A percentile compares a stretch with the other conserved stretches of the same genome.
Evolutionary conservation across 2,329 filamentous ascomycete species (phyloP).

Genomic region (Hypoxylon sp.): DNA sequence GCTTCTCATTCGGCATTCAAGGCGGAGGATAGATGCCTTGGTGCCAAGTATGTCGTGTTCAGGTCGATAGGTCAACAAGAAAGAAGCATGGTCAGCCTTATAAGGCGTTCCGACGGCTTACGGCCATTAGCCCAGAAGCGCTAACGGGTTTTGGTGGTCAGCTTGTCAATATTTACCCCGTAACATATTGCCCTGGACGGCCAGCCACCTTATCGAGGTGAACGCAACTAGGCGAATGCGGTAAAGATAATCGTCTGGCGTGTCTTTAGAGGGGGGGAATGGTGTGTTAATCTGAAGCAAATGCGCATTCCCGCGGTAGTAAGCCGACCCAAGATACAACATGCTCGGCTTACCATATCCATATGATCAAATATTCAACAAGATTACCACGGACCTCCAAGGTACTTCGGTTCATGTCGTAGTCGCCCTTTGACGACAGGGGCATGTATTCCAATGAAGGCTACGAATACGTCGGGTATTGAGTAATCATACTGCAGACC

Average conservation of each 20-base stretch:
- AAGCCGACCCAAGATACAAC: constrained; percentile 39
- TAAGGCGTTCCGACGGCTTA: constrained; percentile 16
- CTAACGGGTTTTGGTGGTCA: constrained; percentile 27
- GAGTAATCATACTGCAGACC: not conserved
- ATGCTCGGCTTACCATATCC: constrained; percentile 31
- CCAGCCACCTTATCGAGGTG: constrained; percentile 13
- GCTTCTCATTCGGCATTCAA: constrained; percentile 5
- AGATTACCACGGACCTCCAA: constrained; percentile 17
- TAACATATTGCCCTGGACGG: constrained; percentile 17
- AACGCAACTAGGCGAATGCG: constrained; percentile 28
- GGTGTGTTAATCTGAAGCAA: constrained; percentile 30
- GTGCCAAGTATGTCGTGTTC: constrained; percentile 9
- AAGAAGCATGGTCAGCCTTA: constrained; percentile 35
- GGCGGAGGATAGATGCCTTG: constrained; percentile 1
- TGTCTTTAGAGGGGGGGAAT: constrained; percentile 24
- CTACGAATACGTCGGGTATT: constrained; percentile 15
- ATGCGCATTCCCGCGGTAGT: constrained; percentile 36
- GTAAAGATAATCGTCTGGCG: constrained; percentile 23
- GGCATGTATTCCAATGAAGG: constrained; percentile 14
- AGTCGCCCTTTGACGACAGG: constrained; percentile 14
- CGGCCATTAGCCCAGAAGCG: constrained; percentile 15
- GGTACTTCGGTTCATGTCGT: constrained; percentile 26
- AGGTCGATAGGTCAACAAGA: not conserved
- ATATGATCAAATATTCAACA: constrained; percentile 26
- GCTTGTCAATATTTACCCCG: constrained; percentile 31